Percentiles rank a stretch among this genome's conserved stretches.
These are phyloP conservation scores for Suillus weaverae DNA, from an alignment of 768 basidiomycete genomes.

Conservation along the genomic window DNA sequence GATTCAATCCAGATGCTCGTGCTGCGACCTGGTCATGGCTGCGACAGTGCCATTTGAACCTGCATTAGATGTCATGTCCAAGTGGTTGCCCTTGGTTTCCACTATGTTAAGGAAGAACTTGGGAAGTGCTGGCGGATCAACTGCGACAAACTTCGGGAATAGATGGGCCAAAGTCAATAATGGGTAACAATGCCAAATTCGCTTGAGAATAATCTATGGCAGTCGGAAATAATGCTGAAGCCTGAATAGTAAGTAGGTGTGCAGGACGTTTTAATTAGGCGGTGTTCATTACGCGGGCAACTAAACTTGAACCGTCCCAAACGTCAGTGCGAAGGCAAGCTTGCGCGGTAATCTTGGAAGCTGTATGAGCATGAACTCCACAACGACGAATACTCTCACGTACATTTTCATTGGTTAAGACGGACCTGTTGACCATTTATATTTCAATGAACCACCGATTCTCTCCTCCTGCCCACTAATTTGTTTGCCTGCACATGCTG, in stretches of 20 bases:
- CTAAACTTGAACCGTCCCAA: conserved; percentile 1
- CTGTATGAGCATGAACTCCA: not conserved
- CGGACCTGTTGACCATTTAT: conserved; percentile 64
- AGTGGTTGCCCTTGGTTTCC: no score
- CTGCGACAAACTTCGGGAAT: not conserved
- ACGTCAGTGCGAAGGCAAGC: not conserved
- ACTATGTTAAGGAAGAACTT: no score
- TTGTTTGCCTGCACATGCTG: conserved; percentile 46
- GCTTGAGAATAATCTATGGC: not conserved
- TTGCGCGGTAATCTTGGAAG: not conserved
- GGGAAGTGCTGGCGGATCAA: not conserved
- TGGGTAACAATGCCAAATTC: not conserved
- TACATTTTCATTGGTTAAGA: conserved; percentile 31
- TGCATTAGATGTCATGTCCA: no score
- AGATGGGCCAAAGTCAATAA: not conserved
- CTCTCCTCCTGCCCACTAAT: conserved; percentile 60
- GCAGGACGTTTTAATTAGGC: not conserved
- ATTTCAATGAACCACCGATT: conserved; percentile 75
- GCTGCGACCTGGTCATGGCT: no score
- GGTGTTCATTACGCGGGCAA: not conserved
- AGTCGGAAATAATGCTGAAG: not conserved
- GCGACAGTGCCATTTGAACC: no score
- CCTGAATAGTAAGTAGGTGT: no score
- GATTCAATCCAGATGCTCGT: no score
- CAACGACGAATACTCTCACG: not conserved